These are phyloP conservation scores for Bisporella sp. DNA, from an alignment of 2,329 filamentous ascomycete genomes.

Conservation along the genomic window DNA sequence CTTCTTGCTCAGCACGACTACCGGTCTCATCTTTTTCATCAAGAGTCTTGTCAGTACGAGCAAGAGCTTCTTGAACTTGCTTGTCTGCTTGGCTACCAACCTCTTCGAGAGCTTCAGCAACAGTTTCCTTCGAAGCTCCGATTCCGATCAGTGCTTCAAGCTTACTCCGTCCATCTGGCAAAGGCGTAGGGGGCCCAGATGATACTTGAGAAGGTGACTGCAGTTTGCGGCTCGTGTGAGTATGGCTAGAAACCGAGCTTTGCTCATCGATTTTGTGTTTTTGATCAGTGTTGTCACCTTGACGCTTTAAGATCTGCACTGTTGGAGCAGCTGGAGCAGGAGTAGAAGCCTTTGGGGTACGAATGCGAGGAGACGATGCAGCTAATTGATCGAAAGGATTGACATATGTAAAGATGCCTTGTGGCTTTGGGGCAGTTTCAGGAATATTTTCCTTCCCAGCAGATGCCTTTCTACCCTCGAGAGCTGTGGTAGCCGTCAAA, in stretches of 20 bases:
- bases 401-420: constrained; percentile 56
- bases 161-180: constrained; percentile 31
- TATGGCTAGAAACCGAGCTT: constrained; percentile 18
- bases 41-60: not conserved
- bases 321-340: constrained; percentile 29
- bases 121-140: constrained; percentile 49
- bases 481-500: constrained; percentile 21
- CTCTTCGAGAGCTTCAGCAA: constrained; percentile 62
- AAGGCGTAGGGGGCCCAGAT: constrained; percentile 20
- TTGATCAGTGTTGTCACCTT: constrained; percentile 18
- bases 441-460: constrained; percentile 14
- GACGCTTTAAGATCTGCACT: constrained; percentile 27
- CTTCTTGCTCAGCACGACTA: constrained; percentile 40
- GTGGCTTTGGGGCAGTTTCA: constrained; percentile 10
- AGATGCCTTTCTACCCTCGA: constrained; percentile 9
- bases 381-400: constrained; percentile 67
- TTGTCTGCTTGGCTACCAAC: constrained; percentile 54
- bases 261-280: constrained; percentile 25
- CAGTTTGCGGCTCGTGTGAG: constrained; percentile 23
- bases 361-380: constrained; percentile 56
- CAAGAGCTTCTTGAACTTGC: constrained; percentile 47
- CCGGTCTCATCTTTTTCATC: constrained; percentile 38
- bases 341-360: constrained; percentile 38
- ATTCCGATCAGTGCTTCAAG: constrained; percentile 26
- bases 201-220: constrained; percentile 16